Percentiles rank a stretch among this genome's conserved stretches.
Conservation (phyloP, 257 asterid species). For the Rhazya stricta region DNA sequence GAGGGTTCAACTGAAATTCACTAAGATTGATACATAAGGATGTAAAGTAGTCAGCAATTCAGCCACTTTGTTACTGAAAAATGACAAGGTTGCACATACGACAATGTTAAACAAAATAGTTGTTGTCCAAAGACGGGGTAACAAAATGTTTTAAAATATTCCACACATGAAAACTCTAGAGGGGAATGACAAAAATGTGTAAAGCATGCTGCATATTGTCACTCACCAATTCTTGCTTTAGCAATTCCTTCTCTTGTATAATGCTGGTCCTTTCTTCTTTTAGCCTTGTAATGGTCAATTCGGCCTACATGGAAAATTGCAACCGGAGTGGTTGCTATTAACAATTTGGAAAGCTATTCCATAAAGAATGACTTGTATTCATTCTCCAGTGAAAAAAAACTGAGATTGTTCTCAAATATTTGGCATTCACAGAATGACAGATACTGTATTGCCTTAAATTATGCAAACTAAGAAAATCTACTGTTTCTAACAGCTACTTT, state of each 20-base stretch:
- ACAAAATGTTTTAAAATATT: not conserved
- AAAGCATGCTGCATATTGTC: conserved; percentile 5
- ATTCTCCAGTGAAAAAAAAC: not conserved
- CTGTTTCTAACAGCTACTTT: not conserved
- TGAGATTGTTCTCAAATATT: not conserved
- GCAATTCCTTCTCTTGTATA: conserved; percentile 28
- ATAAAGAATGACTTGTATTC: too few species aligned
- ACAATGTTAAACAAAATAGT: too few species aligned
- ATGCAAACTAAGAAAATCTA: not conserved
- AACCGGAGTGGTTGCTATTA: too few species aligned
- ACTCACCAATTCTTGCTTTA: conserved; percentile 39
- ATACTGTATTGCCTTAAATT: not conserved
- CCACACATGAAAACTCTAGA: not conserved
- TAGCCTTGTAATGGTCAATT: conserved; percentile 31
- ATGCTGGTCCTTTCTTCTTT: conserved; percentile 30
- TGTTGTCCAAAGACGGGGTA: not conserved
- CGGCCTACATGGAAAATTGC: conserved; percentile 29
- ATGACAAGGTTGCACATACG: too few species aligned
- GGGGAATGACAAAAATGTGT: not conserved
- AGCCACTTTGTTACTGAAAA: not conserved
- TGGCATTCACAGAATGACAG: not conserved
- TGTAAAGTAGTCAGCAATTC: too few species aligned
- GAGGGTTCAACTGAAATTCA: not conserved
- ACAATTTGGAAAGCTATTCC: not conserved
- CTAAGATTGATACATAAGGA: not conserved